These are phyloP conservation scores for Cystobasidium ongulense DNA, from an alignment of 768 basidiomycete species.

Conservation along the genomic window DNA sequence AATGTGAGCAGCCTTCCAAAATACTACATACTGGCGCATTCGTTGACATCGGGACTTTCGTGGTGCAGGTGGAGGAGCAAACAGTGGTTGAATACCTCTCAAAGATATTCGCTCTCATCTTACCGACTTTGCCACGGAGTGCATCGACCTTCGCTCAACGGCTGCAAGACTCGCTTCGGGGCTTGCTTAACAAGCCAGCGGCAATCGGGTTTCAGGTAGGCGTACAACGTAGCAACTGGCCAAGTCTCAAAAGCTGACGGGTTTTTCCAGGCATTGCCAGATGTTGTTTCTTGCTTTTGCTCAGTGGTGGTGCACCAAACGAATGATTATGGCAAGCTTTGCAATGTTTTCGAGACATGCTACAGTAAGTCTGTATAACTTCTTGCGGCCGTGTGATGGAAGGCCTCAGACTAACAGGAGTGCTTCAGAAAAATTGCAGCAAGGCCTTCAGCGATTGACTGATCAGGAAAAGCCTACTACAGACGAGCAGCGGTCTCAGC, in stretches of 20 bases:
- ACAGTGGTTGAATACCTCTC: constrained; percentile 75
- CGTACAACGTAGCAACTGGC: not conserved
- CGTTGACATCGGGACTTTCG: not conserved
- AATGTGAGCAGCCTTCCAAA: constrained; percentile 53
- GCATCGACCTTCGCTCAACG: constrained; percentile 67
- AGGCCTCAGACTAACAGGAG: too few species aligned
- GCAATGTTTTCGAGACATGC: constrained; percentile 74
- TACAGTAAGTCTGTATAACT: not conserved
- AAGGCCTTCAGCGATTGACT: constrained; percentile 50
- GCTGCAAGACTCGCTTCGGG: constrained; percentile 68
- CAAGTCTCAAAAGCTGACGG: not conserved
- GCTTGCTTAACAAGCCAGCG: constrained; percentile 74
- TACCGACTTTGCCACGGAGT: constrained; percentile 83
- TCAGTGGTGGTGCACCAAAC: constrained; percentile 74
- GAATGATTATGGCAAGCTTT: constrained; percentile 68
- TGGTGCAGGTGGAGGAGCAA: constrained; percentile 66
- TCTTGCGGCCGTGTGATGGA: too few species aligned
- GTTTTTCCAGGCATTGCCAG: constrained; percentile 64
- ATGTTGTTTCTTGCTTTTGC: constrained; percentile 86
- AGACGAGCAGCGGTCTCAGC: constrained; percentile 46
- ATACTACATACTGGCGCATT: not conserved
- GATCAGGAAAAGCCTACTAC: constrained; percentile 48
- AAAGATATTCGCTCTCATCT: constrained; percentile 73
- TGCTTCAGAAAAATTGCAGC: constrained; percentile 43
- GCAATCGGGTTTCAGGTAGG: constrained; percentile 11